These are phyloP conservation scores for Wilcoxina mikolae DNA, from an alignment of 495 filamentous ascomycete genomes.

Conservation along the genomic window DNA sequence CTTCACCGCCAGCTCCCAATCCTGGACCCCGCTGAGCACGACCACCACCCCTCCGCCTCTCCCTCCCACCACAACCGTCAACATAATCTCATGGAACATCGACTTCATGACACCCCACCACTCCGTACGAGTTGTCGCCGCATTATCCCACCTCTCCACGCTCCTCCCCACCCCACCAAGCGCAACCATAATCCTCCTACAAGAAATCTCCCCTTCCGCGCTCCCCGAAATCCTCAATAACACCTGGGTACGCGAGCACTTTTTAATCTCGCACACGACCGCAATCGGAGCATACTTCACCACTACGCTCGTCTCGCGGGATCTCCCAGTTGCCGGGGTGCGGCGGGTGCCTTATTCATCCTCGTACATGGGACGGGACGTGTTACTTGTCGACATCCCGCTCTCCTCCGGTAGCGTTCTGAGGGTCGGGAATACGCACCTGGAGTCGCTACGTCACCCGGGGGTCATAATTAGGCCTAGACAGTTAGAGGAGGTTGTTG, in stretches of 20 bases:
- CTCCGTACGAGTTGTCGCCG: slow-evolving; percentile 4
- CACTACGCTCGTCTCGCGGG: slow-evolving; percentile 6
- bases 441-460: slow-evolving; percentile 9
- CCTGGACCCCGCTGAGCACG: too few species aligned
- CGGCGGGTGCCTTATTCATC: slow-evolving; percentile 5
- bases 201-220: slow-evolving; percentile 10
- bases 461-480: neutral
- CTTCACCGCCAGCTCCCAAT: too few species aligned
- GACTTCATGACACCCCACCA: slow-evolving; percentile 14
- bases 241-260: slow-evolving; percentile 10
- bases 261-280: slow-evolving; percentile 5
- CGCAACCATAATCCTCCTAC: slow-evolving; percentile 7
- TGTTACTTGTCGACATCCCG: slow-evolving; percentile 10
- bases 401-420: neutral
- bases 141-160: slow-evolving; percentile 4
- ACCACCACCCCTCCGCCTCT: too few species aligned
- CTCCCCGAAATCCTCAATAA: slow-evolving; percentile 7
- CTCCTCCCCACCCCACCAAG: slow-evolving; percentile 4
- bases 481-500: neutral
- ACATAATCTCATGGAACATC: slow-evolving; percentile 13
- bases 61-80: too few species aligned
- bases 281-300: slow-evolving; percentile 11
- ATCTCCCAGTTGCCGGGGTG: neutral
- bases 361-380: slow-evolving; percentile 7
- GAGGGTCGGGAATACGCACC: slow-evolving; percentile 13